Evolutionary conservation across 441 rosid genomes (phyloP), one percentile per base, ranked within the genome.

Genomic region (Breynia disticha): DNA sequence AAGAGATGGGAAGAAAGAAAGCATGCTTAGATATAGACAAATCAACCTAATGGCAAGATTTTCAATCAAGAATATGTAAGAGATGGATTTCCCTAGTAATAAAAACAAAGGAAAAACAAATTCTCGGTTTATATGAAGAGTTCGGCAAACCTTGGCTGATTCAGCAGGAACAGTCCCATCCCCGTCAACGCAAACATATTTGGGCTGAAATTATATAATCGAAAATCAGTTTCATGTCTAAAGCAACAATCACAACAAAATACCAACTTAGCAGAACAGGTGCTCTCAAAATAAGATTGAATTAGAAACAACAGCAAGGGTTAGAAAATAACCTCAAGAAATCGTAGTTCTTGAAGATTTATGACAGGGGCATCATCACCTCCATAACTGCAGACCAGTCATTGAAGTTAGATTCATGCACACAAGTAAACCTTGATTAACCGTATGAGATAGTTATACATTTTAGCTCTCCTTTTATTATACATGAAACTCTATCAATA

Each of bases 91-190:
- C n/a, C 13, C 13, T 41, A 11, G n/a, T 15, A 41, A 41, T 13
- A 15, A 41, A 41, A 1, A 41, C 44, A 41, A 41, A 15, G 44
- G 13, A 9, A 3, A 41, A 41, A 11, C 44, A 41, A 6, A 41
- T 11, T 11, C n/a, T 41, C 44, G 13, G 44, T 11, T 2, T 11
- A 41, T 11, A 41, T 7, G 9, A 41, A 41, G 44, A 11, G 16
- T 41, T 11, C 24, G 55, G 63, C 80, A 68, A 69, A 90, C 98
- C 95, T 75, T 82, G 39, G 96, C 82, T 55, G 98, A 87, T 70
- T 91, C 91, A 8, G 75, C 60, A 4, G 98, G 96, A 70, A 91
- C 98, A 61, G 98, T 91, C 52, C 98, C 98, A 65, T 87, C 98
- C 19, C 98, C 95, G 56, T 91, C 95, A 46, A 87, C 82, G 32